Evolutionary conservation across 2,329 filamentous ascomycete species (phyloP).

Genomic region (Aspergillus chevalieri): DNA sequence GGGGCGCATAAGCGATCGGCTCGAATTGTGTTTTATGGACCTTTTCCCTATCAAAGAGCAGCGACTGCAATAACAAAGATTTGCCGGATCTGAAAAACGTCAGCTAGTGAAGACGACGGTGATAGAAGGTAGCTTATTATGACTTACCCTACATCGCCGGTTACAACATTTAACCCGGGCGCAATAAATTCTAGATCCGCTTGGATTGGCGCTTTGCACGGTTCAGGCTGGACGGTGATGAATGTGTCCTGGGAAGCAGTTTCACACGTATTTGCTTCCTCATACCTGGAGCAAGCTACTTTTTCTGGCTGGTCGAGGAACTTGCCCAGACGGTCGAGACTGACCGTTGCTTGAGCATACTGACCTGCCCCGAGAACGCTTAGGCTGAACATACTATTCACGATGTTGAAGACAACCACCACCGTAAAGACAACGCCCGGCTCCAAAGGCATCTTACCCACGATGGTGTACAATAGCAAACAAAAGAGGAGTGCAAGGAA

Average conservation of each 20-base stretch:
- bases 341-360: constrained; percentile 11
- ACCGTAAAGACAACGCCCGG: constrained; percentile 8
- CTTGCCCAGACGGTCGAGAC: constrained; percentile 5
- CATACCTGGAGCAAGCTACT: not conserved
- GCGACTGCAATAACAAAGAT: constrained; percentile 3
- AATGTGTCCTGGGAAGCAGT: not conserved
- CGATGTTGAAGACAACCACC: constrained; percentile 8
- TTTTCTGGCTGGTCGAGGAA: constrained; percentile 2
- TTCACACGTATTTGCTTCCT: not conserved
- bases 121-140: not conserved
- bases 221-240: not conserved
- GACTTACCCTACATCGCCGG: constrained; percentile 5
- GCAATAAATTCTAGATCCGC: constrained; percentile 1
- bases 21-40: constrained; percentile 6
- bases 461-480: constrained; percentile 2
- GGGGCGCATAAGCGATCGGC: constrained; percentile 43
- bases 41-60: not conserved
- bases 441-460: constrained; percentile 2
- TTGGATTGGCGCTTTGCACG: not conserved
- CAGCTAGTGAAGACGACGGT: not conserved
- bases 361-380: constrained; percentile 9
- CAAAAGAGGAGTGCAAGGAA: constrained; percentile 7
- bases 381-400: constrained; percentile 8
- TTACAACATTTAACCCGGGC: constrained; percentile 4
- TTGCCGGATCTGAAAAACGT: constrained; percentile 5